Evolutionary conservation across 495 filamentous ascomycete species (phyloP).

Genomic region (Penicillium paradoxum): DNA sequence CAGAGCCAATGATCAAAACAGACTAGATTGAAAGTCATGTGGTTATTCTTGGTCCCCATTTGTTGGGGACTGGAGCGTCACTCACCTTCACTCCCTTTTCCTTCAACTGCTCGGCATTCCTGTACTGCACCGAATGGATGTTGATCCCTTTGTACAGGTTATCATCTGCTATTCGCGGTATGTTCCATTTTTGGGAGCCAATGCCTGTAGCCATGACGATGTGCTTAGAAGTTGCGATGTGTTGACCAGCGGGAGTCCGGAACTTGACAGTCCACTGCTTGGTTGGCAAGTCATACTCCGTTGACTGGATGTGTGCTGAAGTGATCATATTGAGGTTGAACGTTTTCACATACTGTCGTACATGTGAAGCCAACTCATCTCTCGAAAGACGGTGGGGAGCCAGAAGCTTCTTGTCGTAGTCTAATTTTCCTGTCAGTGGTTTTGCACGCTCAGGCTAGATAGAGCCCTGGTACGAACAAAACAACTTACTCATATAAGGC

Average conservation of each 20-base stretch:
- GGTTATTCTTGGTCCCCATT: too few species aligned
- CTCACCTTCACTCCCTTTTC: slow-evolving; percentile 15
- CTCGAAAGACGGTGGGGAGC: slow-evolving; percentile 32
- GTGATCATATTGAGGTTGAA: slow-evolving; percentile 34
- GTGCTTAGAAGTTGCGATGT: slow-evolving; percentile 14
- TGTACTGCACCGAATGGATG: slow-evolving; percentile 35
- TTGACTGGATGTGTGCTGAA: slow-evolving; percentile 24
- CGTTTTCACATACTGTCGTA: slow-evolving; percentile 27
- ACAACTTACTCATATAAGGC: too few species aligned
- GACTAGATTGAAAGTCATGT: slow-evolving; percentile 15
- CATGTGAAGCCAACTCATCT: slow-evolving; percentile 32
- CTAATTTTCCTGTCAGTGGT: too few species aligned
- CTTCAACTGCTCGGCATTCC: slow-evolving; percentile 9
- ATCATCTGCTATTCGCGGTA: slow-evolving; percentile 22
- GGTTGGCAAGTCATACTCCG: slow-evolving; percentile 17
- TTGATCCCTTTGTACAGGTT: slow-evolving; percentile 28
- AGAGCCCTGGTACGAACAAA: too few species aligned
- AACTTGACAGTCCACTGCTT: slow-evolving; percentile 28
- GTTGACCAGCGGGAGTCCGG: slow-evolving; percentile 11
- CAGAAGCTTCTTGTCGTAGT: slow-evolving; percentile 14
- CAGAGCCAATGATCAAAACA: slow-evolving; percentile 40
- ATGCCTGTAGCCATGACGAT: slow-evolving; percentile 32
- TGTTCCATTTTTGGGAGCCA: slow-evolving; percentile 24
- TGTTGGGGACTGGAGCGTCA: too few species aligned
- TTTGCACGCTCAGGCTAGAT: too few species aligned